Base-by-base conservation (phyloP, 78 protist genomes). In the Chrysochromulina parva region DNA sequence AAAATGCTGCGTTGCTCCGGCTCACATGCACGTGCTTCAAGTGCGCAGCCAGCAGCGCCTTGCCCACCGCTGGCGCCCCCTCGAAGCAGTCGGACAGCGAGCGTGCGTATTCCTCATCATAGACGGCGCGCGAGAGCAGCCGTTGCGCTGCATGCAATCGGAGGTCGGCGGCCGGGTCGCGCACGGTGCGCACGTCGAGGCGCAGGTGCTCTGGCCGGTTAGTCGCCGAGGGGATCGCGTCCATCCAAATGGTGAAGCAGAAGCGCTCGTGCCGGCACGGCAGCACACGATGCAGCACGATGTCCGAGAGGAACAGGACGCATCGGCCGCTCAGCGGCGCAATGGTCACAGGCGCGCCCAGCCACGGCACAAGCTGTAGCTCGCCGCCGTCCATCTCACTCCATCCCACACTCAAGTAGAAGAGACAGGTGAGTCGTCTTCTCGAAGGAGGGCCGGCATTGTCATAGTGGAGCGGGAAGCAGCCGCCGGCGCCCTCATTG, bases 401-500 rank as follows among this genome's bases (percentile, higher is more conserved):
- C 91, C 91, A 88, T 14, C 62, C 78, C 52, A 1, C 24, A 58
- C 13, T 58, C 24, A 58, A 58, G 62, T 58, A 58, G 62, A 7
- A 58, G 62, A 58, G 62, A 58, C 28, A 26, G 19, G 84, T 67
- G 59, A 88, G 66, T 14, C 11, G 28, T 9, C 91, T 47, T 55
- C 26, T 2, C n/a, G 17, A 67, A 11, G 84, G 84, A 17, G n/a
- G 59, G 26, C 60, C 47, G 3, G 91, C 80, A 58, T 88, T 88
- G 91, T 88, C 91, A 69, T 47, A 88, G 82, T 88, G 91, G 57
- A n/a, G 53, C 62, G 91, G 91, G 69, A 88, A 88, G 69, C 91
- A 67, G 50, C 91, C 91, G 47, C 91, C 91, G 65, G 10, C n/a
- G 14, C 89, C 89, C 3, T 1, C 53, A 60, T 88, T 88, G 59